Percentiles rank a stretch among this genome's conserved stretches.
Evolutionary conservation across 1,284 basidiomycete species (phyloP).

Genomic region (Bjerkandera adusta): DNA sequence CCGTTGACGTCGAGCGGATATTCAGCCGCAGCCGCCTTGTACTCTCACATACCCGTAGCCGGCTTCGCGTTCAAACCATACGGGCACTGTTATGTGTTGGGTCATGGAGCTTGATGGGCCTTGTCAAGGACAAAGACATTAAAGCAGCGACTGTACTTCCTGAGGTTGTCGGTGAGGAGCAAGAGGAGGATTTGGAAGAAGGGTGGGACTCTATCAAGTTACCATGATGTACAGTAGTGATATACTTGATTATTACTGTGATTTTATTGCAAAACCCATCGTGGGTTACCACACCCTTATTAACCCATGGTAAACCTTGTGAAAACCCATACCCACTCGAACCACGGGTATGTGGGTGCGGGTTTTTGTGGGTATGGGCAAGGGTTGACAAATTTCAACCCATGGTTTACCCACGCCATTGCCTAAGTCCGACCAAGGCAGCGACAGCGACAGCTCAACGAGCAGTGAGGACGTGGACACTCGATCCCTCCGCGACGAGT

Average conservation of each 20-base stretch:
- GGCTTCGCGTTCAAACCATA: slow-evolving; percentile 20
- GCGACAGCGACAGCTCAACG: too few relatives aligned
- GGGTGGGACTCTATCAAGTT: background rate
- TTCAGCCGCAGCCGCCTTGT: slow-evolving; percentile 27
- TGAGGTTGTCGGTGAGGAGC: background rate
- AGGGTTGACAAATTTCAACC: background rate
- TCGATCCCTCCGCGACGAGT: too few relatives aligned
- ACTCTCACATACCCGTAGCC: slow-evolving; percentile 20
- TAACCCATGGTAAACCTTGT: background rate
- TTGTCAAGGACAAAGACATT: background rate
- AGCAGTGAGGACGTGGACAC: too few relatives aligned
- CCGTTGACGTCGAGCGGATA: slow-evolving; percentile 24
- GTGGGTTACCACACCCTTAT: background rate
- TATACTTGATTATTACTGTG: background rate
- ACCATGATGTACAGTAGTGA: background rate
- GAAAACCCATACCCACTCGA: background rate
- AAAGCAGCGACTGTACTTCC: background rate
- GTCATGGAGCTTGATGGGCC: slow-evolving; percentile 16
- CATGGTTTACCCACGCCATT: background rate
- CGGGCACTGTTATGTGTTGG: slow-evolving; percentile 25
- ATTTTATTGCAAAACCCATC: background rate
- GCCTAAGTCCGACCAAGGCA: too few relatives aligned
- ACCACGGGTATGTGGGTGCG: background rate
- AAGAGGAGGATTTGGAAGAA: background rate
- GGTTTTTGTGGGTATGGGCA: background rate